Evolutionary conservation across 306 rosid genomes (phyloP).

Genomic region (Medicago ruthenica): DNA sequence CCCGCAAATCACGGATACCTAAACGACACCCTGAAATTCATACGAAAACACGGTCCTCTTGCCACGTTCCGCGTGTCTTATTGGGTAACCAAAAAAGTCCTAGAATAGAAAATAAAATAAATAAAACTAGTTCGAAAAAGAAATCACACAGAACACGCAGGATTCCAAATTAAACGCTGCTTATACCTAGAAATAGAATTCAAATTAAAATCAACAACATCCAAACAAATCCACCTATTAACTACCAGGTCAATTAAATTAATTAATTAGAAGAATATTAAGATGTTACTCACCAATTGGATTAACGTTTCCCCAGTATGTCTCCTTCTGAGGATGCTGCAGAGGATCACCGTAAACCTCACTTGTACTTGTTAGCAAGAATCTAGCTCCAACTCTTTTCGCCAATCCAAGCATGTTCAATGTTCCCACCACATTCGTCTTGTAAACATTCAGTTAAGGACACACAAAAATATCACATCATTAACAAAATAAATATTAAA

Average conservation of each 20-base stretch:
- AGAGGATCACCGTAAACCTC: conserved; percentile 99
- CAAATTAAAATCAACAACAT: background rate
- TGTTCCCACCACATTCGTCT: conserved; percentile 98
- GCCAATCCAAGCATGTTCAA: conserved; percentile 95
- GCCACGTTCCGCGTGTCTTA: conserved; percentile 38
- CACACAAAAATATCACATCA: background rate
- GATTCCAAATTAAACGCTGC: background rate
- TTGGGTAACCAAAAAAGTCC: background rate
- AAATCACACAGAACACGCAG: background rate
- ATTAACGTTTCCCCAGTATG: conserved; percentile 99
- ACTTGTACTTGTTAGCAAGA: conserved; percentile 90
- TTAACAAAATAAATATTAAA: background rate
- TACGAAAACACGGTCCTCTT: conserved; percentile 40
- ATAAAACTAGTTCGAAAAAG: background rate
- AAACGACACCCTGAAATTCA: conserved; percentile 34
- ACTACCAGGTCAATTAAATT: too few relatives aligned
- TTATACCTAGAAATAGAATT: background rate
- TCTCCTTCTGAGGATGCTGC: conserved; percentile 97
- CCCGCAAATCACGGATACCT: conserved; percentile 58
- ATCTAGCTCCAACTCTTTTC: conserved; percentile 88
- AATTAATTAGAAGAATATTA: background rate
- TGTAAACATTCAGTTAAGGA: conserved; percentile 70
- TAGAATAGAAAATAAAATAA: background rate
- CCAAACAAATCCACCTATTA: background rate
- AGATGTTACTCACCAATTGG: conserved; percentile 74